phyloP scores from a whole-genome alignment of 2,329 filamentous ascomycete species.

The Hypoxylon sp. region DNA sequence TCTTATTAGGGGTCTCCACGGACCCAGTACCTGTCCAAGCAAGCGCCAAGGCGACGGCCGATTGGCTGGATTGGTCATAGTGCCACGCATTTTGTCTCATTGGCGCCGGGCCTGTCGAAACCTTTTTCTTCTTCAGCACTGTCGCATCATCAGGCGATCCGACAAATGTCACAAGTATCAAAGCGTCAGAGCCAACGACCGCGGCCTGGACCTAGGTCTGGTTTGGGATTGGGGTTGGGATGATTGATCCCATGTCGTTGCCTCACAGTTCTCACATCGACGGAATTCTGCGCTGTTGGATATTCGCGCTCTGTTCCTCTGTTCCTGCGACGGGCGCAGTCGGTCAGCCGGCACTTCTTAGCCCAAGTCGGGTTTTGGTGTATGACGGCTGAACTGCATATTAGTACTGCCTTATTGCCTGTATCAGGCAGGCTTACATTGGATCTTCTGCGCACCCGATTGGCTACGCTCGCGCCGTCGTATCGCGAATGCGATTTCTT shows the following conservation, averaged over 20 bases:
- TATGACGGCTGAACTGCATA: conserved; percentile 17
- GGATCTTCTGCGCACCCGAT: conserved; percentile 5
- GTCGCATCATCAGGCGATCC: conserved; percentile 57
- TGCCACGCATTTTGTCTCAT: conserved; percentile 45
- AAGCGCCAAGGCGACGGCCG: conserved; percentile 9
- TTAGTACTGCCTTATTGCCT: no score
- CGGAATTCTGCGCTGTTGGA: neutral
- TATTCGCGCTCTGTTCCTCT: conserved; percentile 3
- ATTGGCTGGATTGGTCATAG: conserved; percentile 39
- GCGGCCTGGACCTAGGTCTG: no score
- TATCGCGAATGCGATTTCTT: conserved; percentile 18
- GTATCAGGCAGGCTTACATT: conserved; percentile 3
- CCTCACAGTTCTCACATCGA: neutral
- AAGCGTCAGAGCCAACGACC: conserved; percentile 27
- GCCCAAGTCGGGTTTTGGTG: conserved; percentile 10
- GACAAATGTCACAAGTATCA: conserved; percentile 50
- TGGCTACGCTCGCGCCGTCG: conserved; percentile 31
- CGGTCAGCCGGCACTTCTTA: conserved; percentile 1
- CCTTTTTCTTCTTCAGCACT: conserved; percentile 46
- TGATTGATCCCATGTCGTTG: conserved; percentile 2
- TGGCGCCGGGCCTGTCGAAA: conserved; percentile 44
- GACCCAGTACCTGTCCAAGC: conserved; percentile 2
- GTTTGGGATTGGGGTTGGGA: no score
- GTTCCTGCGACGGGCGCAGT: conserved; percentile 10
- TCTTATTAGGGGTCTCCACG: conserved; percentile 26